phyloP scores from a whole-genome alignment of 2,329 filamentous ascomycete species.

The Pezicula neosporulosa region DNA sequence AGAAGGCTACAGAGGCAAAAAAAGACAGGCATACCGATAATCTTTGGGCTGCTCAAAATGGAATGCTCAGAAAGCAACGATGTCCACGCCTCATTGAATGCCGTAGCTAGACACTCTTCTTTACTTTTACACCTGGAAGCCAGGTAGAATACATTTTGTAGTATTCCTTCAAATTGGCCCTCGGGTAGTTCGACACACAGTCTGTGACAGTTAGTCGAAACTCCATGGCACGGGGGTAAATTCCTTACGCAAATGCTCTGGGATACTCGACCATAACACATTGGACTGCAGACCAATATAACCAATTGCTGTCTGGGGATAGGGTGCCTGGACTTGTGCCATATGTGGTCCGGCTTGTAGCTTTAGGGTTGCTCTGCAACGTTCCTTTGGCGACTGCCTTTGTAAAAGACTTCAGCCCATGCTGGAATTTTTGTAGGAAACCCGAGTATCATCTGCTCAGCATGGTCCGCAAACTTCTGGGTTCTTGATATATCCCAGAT shows the following conservation, averaged over 20 bases:
- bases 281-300: slow-evolving; percentile 15
- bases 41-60: slow-evolving; percentile 16
- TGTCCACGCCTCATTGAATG: slow-evolving; percentile 21
- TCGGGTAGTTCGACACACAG: slow-evolving; percentile 12
- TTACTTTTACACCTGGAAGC: slow-evolving; percentile 13
- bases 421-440: slow-evolving; percentile 11
- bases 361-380: background rate
- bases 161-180: slow-evolving; percentile 10
- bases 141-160: slow-evolving; percentile 24
- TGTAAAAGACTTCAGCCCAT: slow-evolving; percentile 8
- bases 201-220: slow-evolving; percentile 13
- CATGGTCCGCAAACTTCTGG: slow-evolving; percentile 7
- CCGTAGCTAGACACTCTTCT: background rate
- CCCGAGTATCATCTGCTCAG: slow-evolving; percentile 11
- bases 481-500: slow-evolving; percentile 14
- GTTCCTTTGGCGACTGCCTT: slow-evolving; percentile 2
- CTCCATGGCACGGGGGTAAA: too few relatives aligned
- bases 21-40: slow-evolving; percentile 16
- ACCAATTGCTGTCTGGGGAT: slow-evolving; percentile 15
- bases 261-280: slow-evolving; percentile 25
- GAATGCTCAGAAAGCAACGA: slow-evolving; percentile 17
- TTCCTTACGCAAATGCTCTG: slow-evolving; percentile 18
- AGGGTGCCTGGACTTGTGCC: slow-evolving; percentile 7
- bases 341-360: slow-evolving; percentile 3
- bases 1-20: background rate